Evolutionary conservation across 2,329 filamentous ascomycete genomes (phyloP), one percentile per base, ranked within the genome.

Genomic region (Colletotrichum sp.): DNA sequence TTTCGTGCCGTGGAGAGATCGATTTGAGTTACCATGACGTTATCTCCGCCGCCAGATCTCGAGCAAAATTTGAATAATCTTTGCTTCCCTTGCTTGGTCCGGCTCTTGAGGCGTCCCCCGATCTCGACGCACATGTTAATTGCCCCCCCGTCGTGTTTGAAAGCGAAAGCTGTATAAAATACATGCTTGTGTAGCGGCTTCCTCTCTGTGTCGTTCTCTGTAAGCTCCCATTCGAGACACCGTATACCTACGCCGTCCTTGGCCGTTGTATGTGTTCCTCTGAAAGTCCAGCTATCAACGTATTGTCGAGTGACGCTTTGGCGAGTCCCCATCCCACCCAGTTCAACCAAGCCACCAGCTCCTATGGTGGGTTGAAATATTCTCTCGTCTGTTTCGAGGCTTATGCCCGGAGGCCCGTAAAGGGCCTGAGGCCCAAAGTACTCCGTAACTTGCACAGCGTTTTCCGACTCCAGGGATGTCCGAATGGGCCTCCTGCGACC

Each of bases 401-500:
- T 52, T 2, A 52, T 5, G 44, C 44, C 6, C n/a, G 0, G 44
- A 22, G 44, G 44, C n/a, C 44, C 44, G 44, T 52, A 2, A 52
- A 52, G 22, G n/a, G 44, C 44, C 0, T 52, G 44, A 52, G 44
- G 44, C 7, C 44, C 44, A 22, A 52, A 52, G 44, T 22, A 52
- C 44, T 52, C 44, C 3, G 44, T 52, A 1, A 52, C 12, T 22
- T 52, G 44, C n/a, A 52, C 12, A 1, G 44, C 44, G n/a, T 52
- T 0, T 22, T 52, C 44, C 2, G 44, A 52, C 13, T 13, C 44
- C 44, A 52, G 3, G 4, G 44, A 52, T 52, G 44, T 52, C 44
- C 11, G n/a, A 11, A 22, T 2, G 13, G 44, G 44, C 0, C 13
- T 22, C 1, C n/a, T 52, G 0, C 19, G 44, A 52, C n/a, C 0